These are phyloP conservation scores for Gliomastix tumulicola DNA, from an alignment of 2,329 filamentous ascomycete species.

Conservation along the genomic window DNA sequence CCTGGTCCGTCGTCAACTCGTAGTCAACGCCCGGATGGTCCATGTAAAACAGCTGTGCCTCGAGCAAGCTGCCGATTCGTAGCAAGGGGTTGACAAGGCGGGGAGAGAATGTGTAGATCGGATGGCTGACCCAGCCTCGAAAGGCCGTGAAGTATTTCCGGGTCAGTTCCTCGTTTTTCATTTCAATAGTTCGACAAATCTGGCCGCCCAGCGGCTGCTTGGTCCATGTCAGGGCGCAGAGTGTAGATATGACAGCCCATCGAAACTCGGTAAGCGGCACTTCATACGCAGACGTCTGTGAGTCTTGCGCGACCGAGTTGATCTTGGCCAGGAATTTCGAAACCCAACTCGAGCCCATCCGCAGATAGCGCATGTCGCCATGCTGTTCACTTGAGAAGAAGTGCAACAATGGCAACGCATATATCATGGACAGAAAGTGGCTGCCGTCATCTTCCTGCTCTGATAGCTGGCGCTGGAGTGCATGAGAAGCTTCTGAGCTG, in stretches of 20 bases:
- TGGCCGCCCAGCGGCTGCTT: background rate
- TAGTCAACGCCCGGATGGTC: too few species aligned
- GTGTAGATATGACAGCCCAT: slow-evolving; percentile 7
- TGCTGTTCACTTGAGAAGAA: slow-evolving; percentile 5
- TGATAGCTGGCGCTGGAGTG: slow-evolving; percentile 1
- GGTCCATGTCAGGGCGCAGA: slow-evolving; percentile 8
- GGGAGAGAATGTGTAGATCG: slow-evolving; percentile 8
- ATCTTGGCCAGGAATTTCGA: slow-evolving; percentile 1
- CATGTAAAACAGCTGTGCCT: slow-evolving; percentile 4
- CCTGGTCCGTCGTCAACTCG: too few species aligned
- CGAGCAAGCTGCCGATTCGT: slow-evolving; percentile 6
- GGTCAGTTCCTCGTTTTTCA: slow-evolving; percentile 7
- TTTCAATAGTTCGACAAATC: slow-evolving; percentile 6
- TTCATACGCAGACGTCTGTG: slow-evolving; percentile 3
- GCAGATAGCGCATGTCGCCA: slow-evolving; percentile 6
- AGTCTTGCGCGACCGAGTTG: too few species aligned
- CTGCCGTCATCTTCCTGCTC: slow-evolving; percentile 2
- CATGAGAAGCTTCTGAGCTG: slow-evolving; percentile 4
- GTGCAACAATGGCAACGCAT: slow-evolving; percentile 5
- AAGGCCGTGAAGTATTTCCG: slow-evolving; percentile 9
- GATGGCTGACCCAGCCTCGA: slow-evolving; percentile 8
- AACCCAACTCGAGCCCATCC: slow-evolving; percentile 4
- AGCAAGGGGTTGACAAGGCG: slow-evolving; percentile 9
- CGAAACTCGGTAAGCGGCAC: slow-evolving; percentile 7
- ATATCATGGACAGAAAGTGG: slow-evolving; percentile 6